Evolutionary conservation across 2,329 filamentous ascomycete species (phyloP).

Genomic region (Colletotrichum trifolii): DNA sequence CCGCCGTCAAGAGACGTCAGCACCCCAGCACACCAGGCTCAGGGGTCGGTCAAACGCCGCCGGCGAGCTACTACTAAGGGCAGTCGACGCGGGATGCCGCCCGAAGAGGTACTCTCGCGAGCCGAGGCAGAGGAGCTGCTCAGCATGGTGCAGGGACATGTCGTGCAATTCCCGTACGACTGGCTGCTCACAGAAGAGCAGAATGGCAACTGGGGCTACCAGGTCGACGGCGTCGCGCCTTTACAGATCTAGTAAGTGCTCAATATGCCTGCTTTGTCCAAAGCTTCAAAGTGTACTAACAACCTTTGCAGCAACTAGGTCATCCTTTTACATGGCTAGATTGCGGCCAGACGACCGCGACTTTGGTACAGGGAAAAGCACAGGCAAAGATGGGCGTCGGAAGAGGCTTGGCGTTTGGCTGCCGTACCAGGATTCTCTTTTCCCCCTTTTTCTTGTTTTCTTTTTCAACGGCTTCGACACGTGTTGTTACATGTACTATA

Average conservation of each 20-base stretch:
- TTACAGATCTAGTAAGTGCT: conserved; percentile 92
- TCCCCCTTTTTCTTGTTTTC: conserved; percentile 15
- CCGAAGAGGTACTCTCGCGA: conserved; percentile 80
- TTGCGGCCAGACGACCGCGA: too few species aligned
- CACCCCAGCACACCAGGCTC: conserved; percentile 45
- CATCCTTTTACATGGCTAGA: conserved; percentile 19
- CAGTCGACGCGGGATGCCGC: conserved; percentile 71
- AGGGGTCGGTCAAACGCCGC: conserved; percentile 68
- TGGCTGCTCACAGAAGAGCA: conserved; percentile 93
- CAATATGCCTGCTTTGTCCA: background rate
- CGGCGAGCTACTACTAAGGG: conserved; percentile 77
- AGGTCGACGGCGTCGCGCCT: conserved; percentile 94
- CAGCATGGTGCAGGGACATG: conserved; percentile 83
- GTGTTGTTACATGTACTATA: conserved; percentile 37
- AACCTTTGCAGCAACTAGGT: conserved; percentile 45
- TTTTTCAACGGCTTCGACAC: conserved; percentile 19
- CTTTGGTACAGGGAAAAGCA: conserved; percentile 1
- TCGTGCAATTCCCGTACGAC: conserved; percentile 95
- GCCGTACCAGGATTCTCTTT: background rate
- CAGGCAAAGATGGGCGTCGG: background rate
- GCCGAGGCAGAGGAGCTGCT: conserved; percentile 85
- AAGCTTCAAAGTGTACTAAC: conserved; percentile 41
- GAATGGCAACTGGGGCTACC: conserved; percentile 96
- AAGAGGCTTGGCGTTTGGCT: too few species aligned
- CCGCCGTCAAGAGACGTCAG: conserved; percentile 52